These are phyloP conservation scores for Suillus luteus DNA, from an alignment of 768 basidiomycete species.

Conservation along the genomic window DNA sequence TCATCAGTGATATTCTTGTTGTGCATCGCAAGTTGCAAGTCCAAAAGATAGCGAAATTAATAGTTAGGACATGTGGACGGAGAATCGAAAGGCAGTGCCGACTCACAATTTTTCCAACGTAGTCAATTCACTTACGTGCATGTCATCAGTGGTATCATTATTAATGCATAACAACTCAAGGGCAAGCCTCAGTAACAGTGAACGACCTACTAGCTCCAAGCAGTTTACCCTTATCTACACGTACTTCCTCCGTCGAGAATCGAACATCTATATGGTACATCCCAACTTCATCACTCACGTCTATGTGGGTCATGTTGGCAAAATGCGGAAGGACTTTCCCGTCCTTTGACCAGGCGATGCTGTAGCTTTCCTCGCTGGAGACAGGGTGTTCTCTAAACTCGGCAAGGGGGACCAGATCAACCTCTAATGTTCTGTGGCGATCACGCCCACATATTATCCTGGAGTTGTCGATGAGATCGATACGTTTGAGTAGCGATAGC, in stretches of 20 bases:
- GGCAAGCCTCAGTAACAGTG: constrained; percentile 2
- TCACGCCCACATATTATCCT: constrained; percentile 38
- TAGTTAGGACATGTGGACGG: neutral
- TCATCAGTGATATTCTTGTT: constrained; percentile 16
- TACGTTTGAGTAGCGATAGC: constrained; percentile 58
- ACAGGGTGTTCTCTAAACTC: constrained; percentile 44
- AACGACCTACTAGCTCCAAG: constrained; percentile 28
- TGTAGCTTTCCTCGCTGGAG: constrained; percentile 49
- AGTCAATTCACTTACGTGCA: neutral
- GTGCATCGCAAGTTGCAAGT: neutral
- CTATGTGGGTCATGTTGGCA: constrained; percentile 53
- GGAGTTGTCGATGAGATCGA: constrained; percentile 63
- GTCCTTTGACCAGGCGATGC: constrained; percentile 57
- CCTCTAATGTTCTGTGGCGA: constrained; percentile 38
- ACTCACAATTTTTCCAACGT: neutral
- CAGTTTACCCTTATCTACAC: constrained; percentile 43
- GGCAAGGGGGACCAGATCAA: constrained; percentile 62
- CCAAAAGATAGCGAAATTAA: neutral
- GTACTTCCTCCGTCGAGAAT: constrained; percentile 60
- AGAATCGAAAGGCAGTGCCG: neutral
- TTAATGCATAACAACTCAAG: constrained; percentile 1
- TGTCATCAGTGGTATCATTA: constrained; percentile 11
- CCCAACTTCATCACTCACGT: constrained; percentile 40
- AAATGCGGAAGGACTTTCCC: constrained; percentile 44
- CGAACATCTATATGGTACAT: constrained; percentile 48